phyloP scores from a whole-genome alignment of 164 flowering plant genomes.

The Chimonanthus praecox region DNA sequence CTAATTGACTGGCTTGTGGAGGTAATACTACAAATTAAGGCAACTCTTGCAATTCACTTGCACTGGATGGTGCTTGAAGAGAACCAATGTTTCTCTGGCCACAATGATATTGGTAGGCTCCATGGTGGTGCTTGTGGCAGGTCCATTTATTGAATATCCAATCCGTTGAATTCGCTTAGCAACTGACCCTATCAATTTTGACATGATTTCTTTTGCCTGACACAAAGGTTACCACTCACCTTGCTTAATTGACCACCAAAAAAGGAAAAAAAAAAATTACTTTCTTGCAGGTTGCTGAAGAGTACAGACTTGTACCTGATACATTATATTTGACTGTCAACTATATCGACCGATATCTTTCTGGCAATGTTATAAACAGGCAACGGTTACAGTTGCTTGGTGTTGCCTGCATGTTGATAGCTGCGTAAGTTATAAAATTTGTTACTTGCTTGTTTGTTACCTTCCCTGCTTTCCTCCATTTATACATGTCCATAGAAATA shows the following conservation, averaged over 20 bases:
- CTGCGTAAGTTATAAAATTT: constrained; percentile 56
- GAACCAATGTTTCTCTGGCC: too few species aligned
- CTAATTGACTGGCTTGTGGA: constrained; percentile 97
- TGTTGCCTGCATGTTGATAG: constrained; percentile 97
- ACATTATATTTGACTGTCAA: constrained; percentile 86
- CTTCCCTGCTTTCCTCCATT: neutral
- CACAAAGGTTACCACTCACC: too few species aligned
- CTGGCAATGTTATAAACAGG: constrained; percentile 72
- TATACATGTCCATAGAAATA: too few species aligned
- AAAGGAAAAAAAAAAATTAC: too few species aligned
- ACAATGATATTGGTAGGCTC: too few species aligned
- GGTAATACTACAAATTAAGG: constrained; percentile 31
- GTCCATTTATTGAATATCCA: too few species aligned
- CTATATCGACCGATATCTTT: constrained; percentile 91
- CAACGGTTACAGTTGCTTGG: constrained; percentile 86
- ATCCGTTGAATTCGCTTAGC: too few species aligned
- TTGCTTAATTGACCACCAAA: neutral
- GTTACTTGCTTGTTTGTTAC: neutral
- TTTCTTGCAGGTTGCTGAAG: constrained; percentile 77
- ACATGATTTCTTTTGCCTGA: too few species aligned
- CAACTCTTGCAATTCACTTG: too few species aligned
- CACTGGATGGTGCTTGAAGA: too few species aligned
- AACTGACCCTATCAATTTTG: too few species aligned
- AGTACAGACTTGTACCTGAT: constrained; percentile 92
- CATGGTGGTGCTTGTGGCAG: too few species aligned